A percentile compares a stretch with the other conserved stretches of the same genome.
These are phyloP conservation scores for Ascomycota sp. DNA, from an alignment of 2,329 filamentous ascomycete genomes.

Conservation along the genomic window DNA sequence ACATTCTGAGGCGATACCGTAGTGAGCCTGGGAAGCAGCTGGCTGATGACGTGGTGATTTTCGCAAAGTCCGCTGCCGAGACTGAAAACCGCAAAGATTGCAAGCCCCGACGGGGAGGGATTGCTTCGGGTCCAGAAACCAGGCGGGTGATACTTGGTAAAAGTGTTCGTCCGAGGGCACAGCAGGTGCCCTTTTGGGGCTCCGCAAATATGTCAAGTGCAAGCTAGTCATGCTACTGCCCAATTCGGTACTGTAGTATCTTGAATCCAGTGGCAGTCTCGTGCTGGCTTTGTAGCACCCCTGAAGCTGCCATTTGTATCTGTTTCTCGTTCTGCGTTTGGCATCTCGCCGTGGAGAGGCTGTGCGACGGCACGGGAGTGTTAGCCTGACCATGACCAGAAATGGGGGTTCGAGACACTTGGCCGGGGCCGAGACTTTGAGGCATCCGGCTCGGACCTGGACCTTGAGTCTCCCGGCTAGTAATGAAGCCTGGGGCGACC, in stretches of 20 bases:
- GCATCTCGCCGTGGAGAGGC: too few relatives aligned
- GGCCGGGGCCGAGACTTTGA: too few relatives aligned
- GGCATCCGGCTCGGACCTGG: too few relatives aligned
- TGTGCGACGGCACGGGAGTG: too few relatives aligned
- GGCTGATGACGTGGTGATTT: conserved; percentile 8
- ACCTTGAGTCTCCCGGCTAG: too few relatives aligned
- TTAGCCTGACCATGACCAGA: too few relatives aligned
- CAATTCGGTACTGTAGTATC: conserved; percentile 19
- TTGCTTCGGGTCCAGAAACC: conserved; percentile 21
- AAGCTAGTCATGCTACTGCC: conserved; percentile 21
- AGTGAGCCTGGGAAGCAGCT: conserved; percentile 25
- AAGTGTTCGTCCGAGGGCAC: conserved; percentile 13
- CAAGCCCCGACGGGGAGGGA: conserved; percentile 14
- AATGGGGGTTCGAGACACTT: too few relatives aligned
- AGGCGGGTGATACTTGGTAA: conserved; percentile 39
- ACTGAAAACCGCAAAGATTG: conserved; percentile 28
- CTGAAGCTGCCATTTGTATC: too few relatives aligned
- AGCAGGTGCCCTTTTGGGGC: conserved; percentile 22
- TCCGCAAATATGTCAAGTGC: conserved; percentile 25
- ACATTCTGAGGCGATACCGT: conserved; percentile 50
- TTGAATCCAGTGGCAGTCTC: conserved; percentile 3
- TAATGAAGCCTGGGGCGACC: too few relatives aligned
- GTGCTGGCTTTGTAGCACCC: neutral
- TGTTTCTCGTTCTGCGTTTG: too few relatives aligned
- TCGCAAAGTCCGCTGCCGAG: conserved; percentile 12